Percentiles rank a stretch among this genome's conserved stretches.
phyloP scores from a whole-genome alignment of 2,329 filamentous ascomycete species.

The Xylaria sp. region DNA sequence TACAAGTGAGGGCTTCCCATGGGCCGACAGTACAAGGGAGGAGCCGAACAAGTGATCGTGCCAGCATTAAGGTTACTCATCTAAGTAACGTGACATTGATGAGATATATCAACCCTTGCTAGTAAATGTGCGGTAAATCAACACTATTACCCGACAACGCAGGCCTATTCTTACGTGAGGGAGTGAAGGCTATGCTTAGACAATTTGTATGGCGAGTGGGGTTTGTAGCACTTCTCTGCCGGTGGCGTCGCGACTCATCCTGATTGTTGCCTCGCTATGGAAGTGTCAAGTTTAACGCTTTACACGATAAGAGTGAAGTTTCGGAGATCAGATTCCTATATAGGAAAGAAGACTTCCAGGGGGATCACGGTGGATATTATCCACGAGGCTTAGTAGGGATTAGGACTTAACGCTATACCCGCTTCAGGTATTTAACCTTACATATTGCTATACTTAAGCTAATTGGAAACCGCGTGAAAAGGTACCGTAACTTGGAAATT shows the following conservation, averaged over 20 bases:
- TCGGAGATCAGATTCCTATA: conserved; percentile 24
- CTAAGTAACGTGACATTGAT: conserved; percentile 25
- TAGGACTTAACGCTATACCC: conserved; percentile 14
- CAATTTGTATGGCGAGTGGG: background rate
- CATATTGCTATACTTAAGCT: background rate
- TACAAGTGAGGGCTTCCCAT: background rate
- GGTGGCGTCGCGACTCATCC: background rate
- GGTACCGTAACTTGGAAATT: background rate
- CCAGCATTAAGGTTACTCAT: background rate
- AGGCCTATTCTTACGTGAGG: background rate
- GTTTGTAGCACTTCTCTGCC: background rate
- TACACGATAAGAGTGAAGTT: conserved; percentile 3
- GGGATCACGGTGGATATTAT: conserved; percentile 15
- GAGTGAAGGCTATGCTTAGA: conserved; percentile 2
- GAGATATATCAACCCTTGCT: background rate
- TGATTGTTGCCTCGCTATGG: background rate
- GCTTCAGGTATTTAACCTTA: conserved; percentile 7
- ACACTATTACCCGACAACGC: background rate
- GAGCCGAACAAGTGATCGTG: conserved; percentile 1
- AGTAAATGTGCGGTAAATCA: background rate
- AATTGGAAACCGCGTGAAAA: background rate
- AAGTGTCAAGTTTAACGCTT: conserved; percentile 1
- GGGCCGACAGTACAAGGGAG: background rate
- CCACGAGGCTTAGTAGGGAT: conserved; percentile 4
- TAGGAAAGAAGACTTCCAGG: conserved; percentile 20